These are phyloP conservation scores for Mucor irregularis DNA, from an alignment of 371 early-diverging fungal species.

Conservation along the genomic window DNA sequence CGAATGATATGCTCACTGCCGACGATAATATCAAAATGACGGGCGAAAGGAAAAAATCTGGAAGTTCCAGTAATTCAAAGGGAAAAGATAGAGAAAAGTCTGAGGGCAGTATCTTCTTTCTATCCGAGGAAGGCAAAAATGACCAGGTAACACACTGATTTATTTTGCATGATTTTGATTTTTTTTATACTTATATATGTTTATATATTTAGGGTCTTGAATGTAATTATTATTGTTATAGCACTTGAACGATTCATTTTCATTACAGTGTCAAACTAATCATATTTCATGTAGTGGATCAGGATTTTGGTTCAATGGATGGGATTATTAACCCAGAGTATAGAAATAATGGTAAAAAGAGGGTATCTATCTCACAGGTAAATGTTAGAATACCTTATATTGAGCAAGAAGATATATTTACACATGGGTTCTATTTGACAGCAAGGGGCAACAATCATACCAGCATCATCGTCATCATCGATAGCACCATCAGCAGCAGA, in stretches of 20 bases:
- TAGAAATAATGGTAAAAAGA: neutral
- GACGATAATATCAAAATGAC: neutral
- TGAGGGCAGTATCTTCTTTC: conserved; percentile 13
- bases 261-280: too few relatives aligned
- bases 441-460: conserved; percentile 15
- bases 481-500: neutral
- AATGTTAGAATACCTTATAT: neutral
- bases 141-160: conserved; percentile 8
- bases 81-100: conserved; percentile 16
- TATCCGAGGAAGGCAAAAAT: conserved; percentile 3
- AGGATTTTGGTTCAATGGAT: conserved; percentile 49
- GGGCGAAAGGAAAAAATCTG: conserved; percentile 19
- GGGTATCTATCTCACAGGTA: conserved; percentile 12
- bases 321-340: conserved; percentile 49
- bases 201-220: conserved; percentile 4
- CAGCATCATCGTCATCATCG: too few relatives aligned
- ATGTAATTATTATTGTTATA: neutral
- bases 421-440: neutral
- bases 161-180: neutral
- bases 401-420: neutral
- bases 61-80: conserved; percentile 14
- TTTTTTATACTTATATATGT: neutral
- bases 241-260: neutral
- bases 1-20: neutral
- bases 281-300: conserved; percentile 32